A percentile compares a stretch with the other conserved stretches of the same genome.
phyloP scores from a whole-genome alignment of 305 asterid genomes.

The Nicotiana rustica region DNA sequence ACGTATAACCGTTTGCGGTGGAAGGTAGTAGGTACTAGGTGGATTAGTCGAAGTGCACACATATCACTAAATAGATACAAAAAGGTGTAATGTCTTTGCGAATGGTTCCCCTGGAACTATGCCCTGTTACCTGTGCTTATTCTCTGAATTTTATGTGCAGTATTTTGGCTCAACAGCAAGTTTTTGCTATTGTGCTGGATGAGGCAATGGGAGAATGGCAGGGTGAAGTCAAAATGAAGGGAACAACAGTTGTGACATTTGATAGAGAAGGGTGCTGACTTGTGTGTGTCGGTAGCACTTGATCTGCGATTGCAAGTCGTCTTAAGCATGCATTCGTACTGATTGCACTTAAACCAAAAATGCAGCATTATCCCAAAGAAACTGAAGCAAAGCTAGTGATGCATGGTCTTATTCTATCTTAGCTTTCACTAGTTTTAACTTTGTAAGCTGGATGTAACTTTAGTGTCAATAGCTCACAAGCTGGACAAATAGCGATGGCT shows the following conservation, averaged over 20 bases:
- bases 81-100: neutral
- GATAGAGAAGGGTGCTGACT: neutral
- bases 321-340: neutral
- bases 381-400: slow-evolving; percentile 18
- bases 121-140: neutral
- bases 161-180: slow-evolving; percentile 11
- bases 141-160: neutral
- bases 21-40: neutral
- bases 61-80: neutral
- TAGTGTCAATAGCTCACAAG: neutral
- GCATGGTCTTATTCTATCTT: neutral
- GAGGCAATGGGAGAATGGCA: neutral
- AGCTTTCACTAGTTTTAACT: neutral
- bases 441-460: neutral
- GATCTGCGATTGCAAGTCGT: slow-evolving; percentile 20
- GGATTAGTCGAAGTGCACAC: neutral
- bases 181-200: neutral
- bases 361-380: neutral
- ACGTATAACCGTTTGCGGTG: neutral
- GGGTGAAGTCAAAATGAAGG: neutral
- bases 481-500: slow-evolving; percentile 10
- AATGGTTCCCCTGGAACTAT: neutral
- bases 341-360: neutral
- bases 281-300: neutral
- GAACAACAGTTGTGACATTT: neutral